Evolutionary conservation across 2,329 filamentous ascomycete genomes (phyloP).

Genomic region (Furcasterigmium sp.): DNA sequence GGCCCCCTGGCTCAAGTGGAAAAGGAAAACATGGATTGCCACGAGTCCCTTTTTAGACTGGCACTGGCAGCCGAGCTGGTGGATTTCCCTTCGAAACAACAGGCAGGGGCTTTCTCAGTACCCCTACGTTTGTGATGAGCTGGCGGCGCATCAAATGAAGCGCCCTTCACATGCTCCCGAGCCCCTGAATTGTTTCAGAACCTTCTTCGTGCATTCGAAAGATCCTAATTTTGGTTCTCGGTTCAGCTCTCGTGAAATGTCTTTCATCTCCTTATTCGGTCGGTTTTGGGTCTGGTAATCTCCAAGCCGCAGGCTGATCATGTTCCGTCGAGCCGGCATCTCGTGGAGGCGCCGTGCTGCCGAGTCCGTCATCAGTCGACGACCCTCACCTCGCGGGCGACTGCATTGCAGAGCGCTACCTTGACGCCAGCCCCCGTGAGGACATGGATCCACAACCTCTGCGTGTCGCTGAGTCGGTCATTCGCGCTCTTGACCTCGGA

Average conservation of each 20-base stretch:
- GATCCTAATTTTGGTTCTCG: too few relatives aligned
- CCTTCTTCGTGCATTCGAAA: not conserved
- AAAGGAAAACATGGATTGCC: not conserved
- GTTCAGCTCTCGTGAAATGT: not conserved
- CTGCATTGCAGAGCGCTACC: slow-evolving; percentile 73
- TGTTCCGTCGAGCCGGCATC: too few relatives aligned
- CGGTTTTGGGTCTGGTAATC: too few relatives aligned
- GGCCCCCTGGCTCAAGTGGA: not conserved
- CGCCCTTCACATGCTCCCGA: not conserved
- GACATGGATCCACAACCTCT: slow-evolving; percentile 95
- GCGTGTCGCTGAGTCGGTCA: slow-evolving; percentile 91
- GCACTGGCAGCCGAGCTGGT: too few relatives aligned
- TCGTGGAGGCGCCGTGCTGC: too few relatives aligned
- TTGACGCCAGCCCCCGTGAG: slow-evolving; percentile 76
- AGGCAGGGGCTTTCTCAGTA: slow-evolving; percentile 3
- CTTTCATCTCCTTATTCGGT: not conserved
- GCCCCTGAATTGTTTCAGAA: slow-evolving; percentile 1
- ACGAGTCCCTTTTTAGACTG: not conserved
- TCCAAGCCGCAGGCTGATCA: too few relatives aligned
- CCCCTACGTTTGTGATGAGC: not conserved
- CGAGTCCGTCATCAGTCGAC: slow-evolving; percentile 23
- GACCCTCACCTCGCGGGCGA: slow-evolving; percentile 46
- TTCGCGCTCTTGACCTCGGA: slow-evolving; percentile 79
- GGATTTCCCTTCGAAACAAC: slow-evolving; percentile 7
- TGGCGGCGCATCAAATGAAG: not conserved